phyloP scores from a whole-genome alignment of 352 stramenopile species.

The Phytophthora nicotianae region DNA sequence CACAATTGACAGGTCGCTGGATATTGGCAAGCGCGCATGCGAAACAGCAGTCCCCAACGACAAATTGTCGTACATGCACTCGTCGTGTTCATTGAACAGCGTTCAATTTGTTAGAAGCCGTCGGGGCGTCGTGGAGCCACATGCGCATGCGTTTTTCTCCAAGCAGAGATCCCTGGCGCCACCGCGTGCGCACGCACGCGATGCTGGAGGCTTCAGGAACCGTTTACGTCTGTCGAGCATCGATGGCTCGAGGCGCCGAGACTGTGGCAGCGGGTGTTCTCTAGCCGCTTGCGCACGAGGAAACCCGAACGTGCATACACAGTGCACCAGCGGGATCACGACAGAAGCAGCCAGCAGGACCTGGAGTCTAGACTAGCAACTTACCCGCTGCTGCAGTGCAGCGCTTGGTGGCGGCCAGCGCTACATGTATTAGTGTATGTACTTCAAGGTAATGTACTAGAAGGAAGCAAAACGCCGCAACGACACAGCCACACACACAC shows the following conservation, averaged over 20 bases:
- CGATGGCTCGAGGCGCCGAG: slow-evolving; percentile 1
- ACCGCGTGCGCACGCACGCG: slow-evolving; percentile 10
- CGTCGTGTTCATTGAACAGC: neutral
- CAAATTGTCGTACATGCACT: neutral
- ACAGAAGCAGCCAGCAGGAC: slow-evolving; percentile 7
- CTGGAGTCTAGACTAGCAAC: neutral
- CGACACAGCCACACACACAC: no score
- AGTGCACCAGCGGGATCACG: neutral
- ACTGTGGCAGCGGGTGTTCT: slow-evolving; percentile 3
- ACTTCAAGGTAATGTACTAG: no score
- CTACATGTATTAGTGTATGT: no score
- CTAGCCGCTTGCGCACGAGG: slow-evolving; percentile 17
- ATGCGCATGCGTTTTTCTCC: slow-evolving; percentile 4
- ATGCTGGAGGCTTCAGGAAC: neutral
- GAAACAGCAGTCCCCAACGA: neutral
- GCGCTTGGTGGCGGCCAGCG: neutral
- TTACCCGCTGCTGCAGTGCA: no score
- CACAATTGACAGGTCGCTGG: slow-evolving; percentile 8
- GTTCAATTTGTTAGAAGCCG: slow-evolving; percentile 7
- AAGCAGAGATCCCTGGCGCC: slow-evolving; percentile 10
- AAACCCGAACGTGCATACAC: slow-evolving; percentile 19
- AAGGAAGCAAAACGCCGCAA: no score
- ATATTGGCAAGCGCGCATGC: slow-evolving; percentile 10
- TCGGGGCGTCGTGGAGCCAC: slow-evolving; percentile 7
- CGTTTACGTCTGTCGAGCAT: slow-evolving; percentile 11